Base-by-base conservation (phyloP, 2,329 filamentous ascomycete genomes). In the Penicillium sp. region DNA sequence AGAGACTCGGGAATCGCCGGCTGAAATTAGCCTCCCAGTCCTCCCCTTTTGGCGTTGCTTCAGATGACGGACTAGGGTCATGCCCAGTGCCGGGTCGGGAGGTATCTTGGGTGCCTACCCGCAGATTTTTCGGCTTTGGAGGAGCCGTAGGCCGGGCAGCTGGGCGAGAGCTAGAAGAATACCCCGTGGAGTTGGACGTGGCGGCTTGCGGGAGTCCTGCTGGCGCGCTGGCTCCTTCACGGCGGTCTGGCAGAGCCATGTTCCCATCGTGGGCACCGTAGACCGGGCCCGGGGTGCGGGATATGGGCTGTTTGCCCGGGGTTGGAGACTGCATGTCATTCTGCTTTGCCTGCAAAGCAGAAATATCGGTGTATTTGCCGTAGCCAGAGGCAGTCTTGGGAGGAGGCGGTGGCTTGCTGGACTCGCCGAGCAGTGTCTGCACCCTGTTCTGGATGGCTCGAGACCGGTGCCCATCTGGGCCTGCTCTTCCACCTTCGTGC, bases 401-500 rank as follows among this genome's bases (percentile, higher is more conserved):
- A 1, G 80, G 68, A 0, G 79, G 74, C 11, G 82, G 73, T 5
- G 83, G 78, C 58, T 79, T 84, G 62, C 84, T 83, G 36, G 87
- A 90, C 64, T 96, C 92, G 54, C 86, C 63, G 14, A 99, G 76
- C 44, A 97, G 77, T 44, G 84, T 90, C 74, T 95, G 89, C 48
- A 99, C 90, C 57, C 92, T 87, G 66, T 89, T 91, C 69, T 97
- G 91, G 62, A 99, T 99, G 24, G 87, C 89, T n/a, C 85, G 82
- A 16, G 91, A 90, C 79, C 82, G 65, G 74, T 81, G 70, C 79
- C 83, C 50, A 79, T 82, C 49, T 73, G 72, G 14, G 74, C 75
- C 16, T 69, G 70, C 6, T 73, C 69, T 39, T 70, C 75, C 77
- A 18, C 76, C 73, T 33, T 75, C 72, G n/a, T 80, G 82, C 47